Conservation (phyloP, 306 rosid species). For the Mimosa bimucronata region DNA sequence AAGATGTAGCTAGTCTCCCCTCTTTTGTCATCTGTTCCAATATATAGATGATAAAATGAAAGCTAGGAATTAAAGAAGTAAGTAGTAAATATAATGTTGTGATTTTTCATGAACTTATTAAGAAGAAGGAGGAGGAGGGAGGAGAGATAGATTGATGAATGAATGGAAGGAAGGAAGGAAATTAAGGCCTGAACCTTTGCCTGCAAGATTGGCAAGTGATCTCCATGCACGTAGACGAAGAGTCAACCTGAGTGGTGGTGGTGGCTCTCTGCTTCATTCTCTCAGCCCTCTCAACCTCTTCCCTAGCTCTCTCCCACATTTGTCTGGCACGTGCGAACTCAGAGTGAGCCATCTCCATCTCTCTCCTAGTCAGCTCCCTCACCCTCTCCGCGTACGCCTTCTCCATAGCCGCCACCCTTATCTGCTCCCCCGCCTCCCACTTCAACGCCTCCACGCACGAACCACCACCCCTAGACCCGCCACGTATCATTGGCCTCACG, state of each 20-base stretch:
- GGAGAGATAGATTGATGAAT: too few relatives aligned
- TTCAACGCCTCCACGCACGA: conserved; percentile 67
- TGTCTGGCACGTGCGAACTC: conserved; percentile 90
- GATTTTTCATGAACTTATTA: too few relatives aligned
- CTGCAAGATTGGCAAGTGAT: conserved; percentile 97
- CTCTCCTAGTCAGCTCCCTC: conserved; percentile 81
- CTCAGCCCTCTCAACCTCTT: conserved; percentile 84
- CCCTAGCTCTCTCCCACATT: conserved; percentile 95
- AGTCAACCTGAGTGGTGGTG: conserved; percentile 50
- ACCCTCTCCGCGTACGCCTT: conserved; percentile 75
- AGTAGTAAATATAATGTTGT: too few relatives aligned
- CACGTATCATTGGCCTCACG: conserved; percentile 48
- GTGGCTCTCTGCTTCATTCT: conserved; percentile 79
- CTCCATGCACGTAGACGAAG: conserved; percentile 94
- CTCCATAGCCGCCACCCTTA: conserved; percentile 88
- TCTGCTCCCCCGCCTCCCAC: conserved; percentile 98
- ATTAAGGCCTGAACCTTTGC: conserved; percentile 75
- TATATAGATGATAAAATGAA: too few relatives aligned
- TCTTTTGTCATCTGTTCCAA: too few relatives aligned
- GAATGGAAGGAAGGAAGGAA: too few relatives aligned
- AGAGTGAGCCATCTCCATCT: conserved; percentile 93
- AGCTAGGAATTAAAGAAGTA: too few relatives aligned
- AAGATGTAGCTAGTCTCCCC: not conserved
- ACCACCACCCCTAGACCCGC: too few relatives aligned
- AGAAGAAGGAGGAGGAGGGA: not conserved